Base-by-base conservation (phyloP, 345 rosid species). In the Bruguiera parviflora region DNA sequence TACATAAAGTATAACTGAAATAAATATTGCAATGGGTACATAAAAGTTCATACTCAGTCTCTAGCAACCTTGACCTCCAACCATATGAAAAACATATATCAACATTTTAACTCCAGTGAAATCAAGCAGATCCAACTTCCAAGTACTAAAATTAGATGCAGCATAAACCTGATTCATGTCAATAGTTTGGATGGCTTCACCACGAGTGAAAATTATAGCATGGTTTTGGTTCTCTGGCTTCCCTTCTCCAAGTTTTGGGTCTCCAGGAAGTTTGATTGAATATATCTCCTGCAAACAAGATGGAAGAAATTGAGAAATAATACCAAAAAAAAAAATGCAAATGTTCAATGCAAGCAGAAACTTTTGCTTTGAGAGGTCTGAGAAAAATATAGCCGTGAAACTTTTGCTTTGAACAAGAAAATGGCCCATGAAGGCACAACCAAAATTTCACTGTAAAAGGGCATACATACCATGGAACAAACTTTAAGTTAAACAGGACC, bases 201-300 rank as follows among this genome's bases (percentile, higher is more conserved):
- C 98, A 6, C 98, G 97, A 53, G 98, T 94, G 80, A 94, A 94
- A 68, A 94, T 65, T 22, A 94, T 87, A 11, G 98, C 96, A 83
- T 94, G 98, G 70, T 94, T 94, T 84, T 94, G 98, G 78, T 94
- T 94, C 79, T 94, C 98, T 66, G 98, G 98, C 80, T 94, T 94
- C 75, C 98, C 98, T 83, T 94, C 98, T 58, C 98, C 98, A 76
- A 94, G 96, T 79, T 91, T 94, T 37, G 98, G 98, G 77, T 91
- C 85, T 70, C 98, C 97, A 18, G 98, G 98, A 82, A 94, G 96
- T 84, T 85, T 91, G 65, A 95, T 88, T 22, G 97, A 92, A 85
- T 78, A 95, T 68, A 95, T 79, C 82, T 95, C 99, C 99, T 95
- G 71, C 58, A 73, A 25, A 31, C 29, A 61, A 52, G 64, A 67